Conservation (phyloP, 73 alveolate genomes). For the Diophrys appendiculata region DNA sequence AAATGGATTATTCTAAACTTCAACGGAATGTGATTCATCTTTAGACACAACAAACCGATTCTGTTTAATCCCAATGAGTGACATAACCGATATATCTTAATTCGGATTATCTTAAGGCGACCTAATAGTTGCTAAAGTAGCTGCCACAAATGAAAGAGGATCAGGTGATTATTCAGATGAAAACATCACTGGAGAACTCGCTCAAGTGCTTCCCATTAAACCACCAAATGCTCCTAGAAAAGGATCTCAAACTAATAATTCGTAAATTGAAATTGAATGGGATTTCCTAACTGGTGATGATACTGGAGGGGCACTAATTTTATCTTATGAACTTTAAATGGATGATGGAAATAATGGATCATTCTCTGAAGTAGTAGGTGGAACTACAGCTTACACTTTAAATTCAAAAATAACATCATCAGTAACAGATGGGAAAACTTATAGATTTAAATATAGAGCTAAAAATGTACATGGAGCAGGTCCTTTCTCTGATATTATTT, state of each 20-base stretch:
- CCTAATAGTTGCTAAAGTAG: conserved; percentile 5
- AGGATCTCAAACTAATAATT: conserved; percentile 30
- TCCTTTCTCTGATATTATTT: conserved; percentile 33
- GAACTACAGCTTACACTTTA: not conserved
- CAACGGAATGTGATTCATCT: not conserved
- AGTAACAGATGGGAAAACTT: conserved; percentile 24
- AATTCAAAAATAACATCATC: conserved; percentile 30
- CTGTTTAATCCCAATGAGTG: not conserved
- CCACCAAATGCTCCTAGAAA: conserved; percentile 37
- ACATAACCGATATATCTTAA: conserved; percentile 22
- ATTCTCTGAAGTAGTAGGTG: not conserved
- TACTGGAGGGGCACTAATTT: conserved; percentile 54
- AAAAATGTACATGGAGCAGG: conserved; percentile 55
- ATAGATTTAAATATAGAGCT: conserved; percentile 47
- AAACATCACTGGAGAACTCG: conserved; percentile 7
- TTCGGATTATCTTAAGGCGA: conserved; percentile 16
- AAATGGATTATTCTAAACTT: conserved; percentile 18
- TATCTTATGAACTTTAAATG: conserved; percentile 29
- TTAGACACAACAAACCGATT: conserved; percentile 23
- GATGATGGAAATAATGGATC: conserved; percentile 44
- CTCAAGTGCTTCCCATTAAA: conserved; percentile 24
- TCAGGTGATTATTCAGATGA: not conserved
- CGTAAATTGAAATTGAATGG: conserved; percentile 1
- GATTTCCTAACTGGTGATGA: conserved; percentile 30
- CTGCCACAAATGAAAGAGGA: conserved; percentile 26